phyloP scores from a whole-genome alignment of 768 basidiomycete species.

The Lentinula aciculospora region DNA sequence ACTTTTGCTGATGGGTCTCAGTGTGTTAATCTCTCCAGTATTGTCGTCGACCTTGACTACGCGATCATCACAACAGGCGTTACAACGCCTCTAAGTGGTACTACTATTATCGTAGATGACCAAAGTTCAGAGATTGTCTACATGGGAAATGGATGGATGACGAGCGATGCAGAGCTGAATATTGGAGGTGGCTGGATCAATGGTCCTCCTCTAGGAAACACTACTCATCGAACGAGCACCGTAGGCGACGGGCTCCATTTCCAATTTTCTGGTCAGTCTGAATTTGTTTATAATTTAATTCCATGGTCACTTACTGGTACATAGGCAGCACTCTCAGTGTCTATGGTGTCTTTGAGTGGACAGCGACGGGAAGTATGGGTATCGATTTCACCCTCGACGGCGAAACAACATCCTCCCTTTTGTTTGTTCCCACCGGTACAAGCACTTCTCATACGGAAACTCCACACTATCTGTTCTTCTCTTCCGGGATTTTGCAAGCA shows the following conservation, averaged over 20 bases:
- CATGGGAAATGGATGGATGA: background rate
- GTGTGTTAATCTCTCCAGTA: background rate
- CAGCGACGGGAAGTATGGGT: background rate
- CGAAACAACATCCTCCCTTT: background rate
- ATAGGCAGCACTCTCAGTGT: background rate
- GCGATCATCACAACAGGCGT: background rate
- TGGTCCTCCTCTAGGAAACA: background rate
- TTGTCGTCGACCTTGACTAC: background rate
- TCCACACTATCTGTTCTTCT: background rate
- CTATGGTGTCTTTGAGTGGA: background rate
- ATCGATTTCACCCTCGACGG: constrained; percentile 1
- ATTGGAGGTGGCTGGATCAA: background rate
- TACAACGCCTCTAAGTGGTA: background rate
- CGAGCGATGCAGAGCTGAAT: background rate
- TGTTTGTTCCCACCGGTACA: background rate
- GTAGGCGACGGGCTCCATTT: background rate
- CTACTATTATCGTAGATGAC: constrained; percentile 1
- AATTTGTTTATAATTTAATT: too few species aligned
- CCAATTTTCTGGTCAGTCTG: background rate
- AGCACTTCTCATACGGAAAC: background rate
- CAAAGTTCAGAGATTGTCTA: background rate
- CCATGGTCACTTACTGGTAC: too few species aligned
- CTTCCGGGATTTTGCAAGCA: background rate
- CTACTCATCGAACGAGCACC: background rate
- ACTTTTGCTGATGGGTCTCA: background rate